Percentiles rank a stretch among this genome's conserved stretches.
These are phyloP conservation scores for Colletotrichum endophyticum DNA, from an alignment of 2,329 filamentous ascomycete genomes.

Conservation along the genomic window DNA sequence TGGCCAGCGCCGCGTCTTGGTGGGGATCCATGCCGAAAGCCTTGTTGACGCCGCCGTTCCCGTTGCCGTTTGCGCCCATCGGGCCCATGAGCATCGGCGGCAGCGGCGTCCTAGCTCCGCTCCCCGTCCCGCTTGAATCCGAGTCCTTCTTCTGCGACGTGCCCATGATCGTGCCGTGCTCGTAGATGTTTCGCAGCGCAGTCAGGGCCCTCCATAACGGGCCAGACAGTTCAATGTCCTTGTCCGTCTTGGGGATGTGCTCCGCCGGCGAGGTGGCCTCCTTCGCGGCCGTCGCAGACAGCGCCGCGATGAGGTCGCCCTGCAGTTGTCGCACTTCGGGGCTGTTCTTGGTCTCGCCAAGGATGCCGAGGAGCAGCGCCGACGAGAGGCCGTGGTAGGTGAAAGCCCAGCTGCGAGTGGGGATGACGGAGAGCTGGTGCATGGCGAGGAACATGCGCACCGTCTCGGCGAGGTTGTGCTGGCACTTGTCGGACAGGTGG, in stretches of 20 bases:
- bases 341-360: conserved; percentile 67
- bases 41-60: not conserved
- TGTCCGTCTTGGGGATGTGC: conserved; percentile 59
- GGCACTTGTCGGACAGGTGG: conserved; percentile 62
- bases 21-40: conserved; percentile 52
- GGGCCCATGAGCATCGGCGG: conserved; percentile 27
- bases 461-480: conserved; percentile 66
- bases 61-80: conserved; percentile 19
- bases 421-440: conserved; percentile 71
- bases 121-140: conserved; percentile 47
- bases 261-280: conserved; percentile 60
- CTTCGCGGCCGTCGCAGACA: conserved; percentile 69
- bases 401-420: conserved; percentile 71
- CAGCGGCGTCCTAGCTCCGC: conserved; percentile 48
- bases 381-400: conserved; percentile 72
- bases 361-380: conserved; percentile 66
- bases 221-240: conserved; percentile 66
- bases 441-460: conserved; percentile 73
- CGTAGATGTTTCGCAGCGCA: conserved; percentile 69
- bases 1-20: conserved; percentile 66
- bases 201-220: conserved; percentile 65
- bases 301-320: conserved; percentile 66
- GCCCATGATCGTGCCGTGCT: conserved; percentile 64
- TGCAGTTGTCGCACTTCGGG: conserved; percentile 68
- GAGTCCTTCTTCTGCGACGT: conserved; percentile 52